Evolutionary conservation across 371 early-diverging fungal genomes (phyloP).

Genomic region (Funneliformis caledonium): DNA sequence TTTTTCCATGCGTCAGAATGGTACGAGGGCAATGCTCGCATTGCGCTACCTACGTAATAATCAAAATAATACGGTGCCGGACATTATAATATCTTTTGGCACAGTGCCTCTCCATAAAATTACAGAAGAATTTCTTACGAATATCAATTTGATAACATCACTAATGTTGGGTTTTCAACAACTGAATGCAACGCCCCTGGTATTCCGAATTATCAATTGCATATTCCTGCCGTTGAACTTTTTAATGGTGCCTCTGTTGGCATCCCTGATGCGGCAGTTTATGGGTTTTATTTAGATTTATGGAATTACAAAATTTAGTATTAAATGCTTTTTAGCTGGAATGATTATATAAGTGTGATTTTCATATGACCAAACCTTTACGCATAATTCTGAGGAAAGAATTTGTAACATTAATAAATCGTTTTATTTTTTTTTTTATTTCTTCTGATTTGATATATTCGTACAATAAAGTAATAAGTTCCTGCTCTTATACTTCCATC

Average conservation of each 20-base stretch:
- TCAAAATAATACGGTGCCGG: not conserved
- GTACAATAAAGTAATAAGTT: no score
- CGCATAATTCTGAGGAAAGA: no score
- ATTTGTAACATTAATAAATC: no score
- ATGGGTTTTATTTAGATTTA: no score
- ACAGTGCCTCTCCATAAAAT: not conserved
- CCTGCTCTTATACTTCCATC: no score
- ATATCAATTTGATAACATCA: not conserved
- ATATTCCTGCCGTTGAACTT: slow-evolving; percentile 1
- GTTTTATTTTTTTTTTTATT: no score
- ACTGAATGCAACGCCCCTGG: not conserved
- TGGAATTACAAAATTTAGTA: no score
- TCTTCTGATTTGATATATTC: no score
- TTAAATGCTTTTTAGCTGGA: no score
- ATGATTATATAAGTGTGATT: no score
- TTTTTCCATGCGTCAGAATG: not conserved
- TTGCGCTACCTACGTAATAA: slow-evolving; percentile 4
- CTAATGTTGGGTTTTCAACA: not conserved
- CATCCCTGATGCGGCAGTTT: not conserved
- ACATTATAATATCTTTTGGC: slow-evolving; percentile 8
- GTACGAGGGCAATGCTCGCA: not conserved
- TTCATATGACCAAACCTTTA: no score
- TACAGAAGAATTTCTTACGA: not conserved
- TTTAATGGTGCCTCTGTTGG: not conserved
- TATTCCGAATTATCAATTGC: slow-evolving; percentile 7